Conservation (phyloP, 2,329 filamentous ascomycete genomes). For the Xenoacremonium recifei region DNA sequence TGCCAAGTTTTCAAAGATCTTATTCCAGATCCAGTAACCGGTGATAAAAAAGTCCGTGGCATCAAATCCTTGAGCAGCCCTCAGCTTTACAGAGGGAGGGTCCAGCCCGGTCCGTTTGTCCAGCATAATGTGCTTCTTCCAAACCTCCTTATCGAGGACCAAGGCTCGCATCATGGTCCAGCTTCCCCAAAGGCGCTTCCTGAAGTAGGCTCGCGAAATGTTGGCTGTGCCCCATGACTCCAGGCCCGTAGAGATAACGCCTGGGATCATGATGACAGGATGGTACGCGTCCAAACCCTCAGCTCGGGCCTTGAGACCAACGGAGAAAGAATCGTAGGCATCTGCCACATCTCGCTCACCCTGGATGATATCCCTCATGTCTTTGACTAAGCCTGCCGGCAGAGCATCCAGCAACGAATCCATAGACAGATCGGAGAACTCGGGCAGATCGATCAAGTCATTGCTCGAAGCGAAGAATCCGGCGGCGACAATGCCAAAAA, state of each 20-base stretch:
- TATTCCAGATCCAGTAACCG: constrained; percentile 98
- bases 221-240: constrained; percentile 96
- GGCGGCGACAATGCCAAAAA: constrained; percentile 88
- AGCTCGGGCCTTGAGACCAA: constrained; percentile 77
- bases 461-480: constrained; percentile 88
- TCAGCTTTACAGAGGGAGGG: constrained; percentile 83
- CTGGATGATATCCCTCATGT: constrained; percentile 83
- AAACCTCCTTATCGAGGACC: constrained; percentile 86
- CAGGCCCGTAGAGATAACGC: constrained; percentile 94
- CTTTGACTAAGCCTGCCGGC: constrained; percentile 79
- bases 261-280: constrained; percentile 94
- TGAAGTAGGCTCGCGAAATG: constrained; percentile 83
- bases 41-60: constrained; percentile 93
- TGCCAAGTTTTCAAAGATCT: constrained; percentile 94
- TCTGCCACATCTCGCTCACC: constrained; percentile 80
- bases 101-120: constrained; percentile 90
- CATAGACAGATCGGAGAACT: constrained; percentile 71
- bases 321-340: constrained; percentile 89
- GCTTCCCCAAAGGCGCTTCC: constrained; percentile 92
- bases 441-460: constrained; percentile 80
- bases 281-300: constrained; percentile 82
- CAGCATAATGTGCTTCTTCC: constrained; percentile 97
- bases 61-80: constrained; percentile 94
- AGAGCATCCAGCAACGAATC: constrained; percentile 85
- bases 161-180: constrained; percentile 99